Conservation (phyloP, 768 basidiomycete species). For the Rhodotorula diobovata region DNA sequence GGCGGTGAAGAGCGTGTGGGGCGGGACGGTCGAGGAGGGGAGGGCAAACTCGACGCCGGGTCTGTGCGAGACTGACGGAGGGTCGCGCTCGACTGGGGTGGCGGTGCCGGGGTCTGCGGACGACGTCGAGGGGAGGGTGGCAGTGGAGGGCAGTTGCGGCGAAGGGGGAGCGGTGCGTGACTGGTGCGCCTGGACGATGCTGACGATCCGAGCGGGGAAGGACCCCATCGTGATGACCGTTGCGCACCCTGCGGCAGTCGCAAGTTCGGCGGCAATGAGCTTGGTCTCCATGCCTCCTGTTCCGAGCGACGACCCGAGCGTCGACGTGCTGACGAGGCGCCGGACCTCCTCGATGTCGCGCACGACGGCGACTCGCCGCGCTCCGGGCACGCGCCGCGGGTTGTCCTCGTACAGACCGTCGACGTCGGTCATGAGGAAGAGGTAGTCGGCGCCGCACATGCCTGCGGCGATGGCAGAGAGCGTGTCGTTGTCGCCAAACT, state of each 20-base stretch:
- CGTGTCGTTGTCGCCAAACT: conserved; percentile 99
- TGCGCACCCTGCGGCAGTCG: conserved; percentile 87
- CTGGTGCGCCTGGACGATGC: conserved; percentile 73
- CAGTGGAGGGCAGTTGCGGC: not conserved
- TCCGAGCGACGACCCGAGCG: conserved; percentile 85
- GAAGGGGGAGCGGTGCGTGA: conserved; percentile 41
- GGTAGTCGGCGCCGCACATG: conserved; percentile 96
- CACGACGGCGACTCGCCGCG: conserved; percentile 75
- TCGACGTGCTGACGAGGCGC: conserved; percentile 80
- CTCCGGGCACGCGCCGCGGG: conserved; percentile 55
- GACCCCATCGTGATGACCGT: conserved; percentile 86
- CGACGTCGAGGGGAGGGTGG: not conserved
- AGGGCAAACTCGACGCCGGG: conserved; percentile 28
- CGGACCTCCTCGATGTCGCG: conserved; percentile 76
- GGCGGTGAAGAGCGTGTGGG: conserved; percentile 83
- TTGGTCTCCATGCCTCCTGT: conserved; percentile 99
- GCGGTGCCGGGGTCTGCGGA: conserved; percentile 28
- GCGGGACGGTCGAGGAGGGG: conserved; percentile 51
- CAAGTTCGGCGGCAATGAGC: conserved; percentile 94
- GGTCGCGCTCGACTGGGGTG: not conserved
- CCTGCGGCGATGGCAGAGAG: conserved; percentile 93
- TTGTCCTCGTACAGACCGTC: conserved; percentile 93
- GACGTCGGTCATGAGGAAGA: conserved; percentile 93
- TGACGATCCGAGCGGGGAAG: conserved; percentile 65
- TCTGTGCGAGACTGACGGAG: not conserved